phyloP scores from a whole-genome alignment of 1,284 basidiomycete species.

The Papiliotrema fonsecae region DNA sequence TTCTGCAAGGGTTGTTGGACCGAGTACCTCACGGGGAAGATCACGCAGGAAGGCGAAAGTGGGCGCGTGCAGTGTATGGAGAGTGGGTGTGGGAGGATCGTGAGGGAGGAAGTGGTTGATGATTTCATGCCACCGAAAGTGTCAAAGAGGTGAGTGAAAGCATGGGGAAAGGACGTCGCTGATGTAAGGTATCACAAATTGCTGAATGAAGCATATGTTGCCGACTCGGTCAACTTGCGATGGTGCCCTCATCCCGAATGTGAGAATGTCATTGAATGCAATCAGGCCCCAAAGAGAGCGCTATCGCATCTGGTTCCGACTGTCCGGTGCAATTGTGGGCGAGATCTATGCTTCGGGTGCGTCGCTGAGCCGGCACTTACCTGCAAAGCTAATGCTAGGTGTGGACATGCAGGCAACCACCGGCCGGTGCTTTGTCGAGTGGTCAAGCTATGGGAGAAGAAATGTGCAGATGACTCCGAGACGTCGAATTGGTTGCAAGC shows the following conservation, averaged over 20 bases:
- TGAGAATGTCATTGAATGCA: slow-evolving; percentile 84
- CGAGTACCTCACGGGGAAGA: slow-evolving; percentile 77
- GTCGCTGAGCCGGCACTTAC: slow-evolving; percentile 2
- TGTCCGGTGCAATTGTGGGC: slow-evolving; percentile 68
- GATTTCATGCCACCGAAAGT: slow-evolving; percentile 46
- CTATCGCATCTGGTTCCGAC: slow-evolving; percentile 80
- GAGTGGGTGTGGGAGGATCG: slow-evolving; percentile 73
- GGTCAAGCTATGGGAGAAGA: slow-evolving; percentile 91
- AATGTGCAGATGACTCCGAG: slow-evolving; percentile 95
- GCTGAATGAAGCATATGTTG: slow-evolving; percentile 84
- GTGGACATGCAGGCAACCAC: slow-evolving; percentile 77
- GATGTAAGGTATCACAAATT: slow-evolving; percentile 73
- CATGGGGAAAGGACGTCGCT: not conserved
- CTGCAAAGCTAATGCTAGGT: slow-evolving; percentile 42
- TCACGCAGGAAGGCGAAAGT: slow-evolving; percentile 84
- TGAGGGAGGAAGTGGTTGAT: slow-evolving; percentile 53
- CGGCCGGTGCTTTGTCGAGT: slow-evolving; percentile 84
- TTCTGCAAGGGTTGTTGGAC: slow-evolving; percentile 86
- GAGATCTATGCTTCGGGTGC: slow-evolving; percentile 81
- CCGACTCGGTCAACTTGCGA: slow-evolving; percentile 73
- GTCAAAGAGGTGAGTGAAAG: slow-evolving; percentile 47
- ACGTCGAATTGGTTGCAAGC: slow-evolving; percentile 99
- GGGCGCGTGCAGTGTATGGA: slow-evolving; percentile 85
- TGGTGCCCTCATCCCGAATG: slow-evolving; percentile 77
- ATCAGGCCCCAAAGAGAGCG: slow-evolving; percentile 66